Percentiles rank a stretch among this genome's conserved stretches.
Conservation (phyloP, 257 asterid genomes). For the Solanum pennellii region DNA sequence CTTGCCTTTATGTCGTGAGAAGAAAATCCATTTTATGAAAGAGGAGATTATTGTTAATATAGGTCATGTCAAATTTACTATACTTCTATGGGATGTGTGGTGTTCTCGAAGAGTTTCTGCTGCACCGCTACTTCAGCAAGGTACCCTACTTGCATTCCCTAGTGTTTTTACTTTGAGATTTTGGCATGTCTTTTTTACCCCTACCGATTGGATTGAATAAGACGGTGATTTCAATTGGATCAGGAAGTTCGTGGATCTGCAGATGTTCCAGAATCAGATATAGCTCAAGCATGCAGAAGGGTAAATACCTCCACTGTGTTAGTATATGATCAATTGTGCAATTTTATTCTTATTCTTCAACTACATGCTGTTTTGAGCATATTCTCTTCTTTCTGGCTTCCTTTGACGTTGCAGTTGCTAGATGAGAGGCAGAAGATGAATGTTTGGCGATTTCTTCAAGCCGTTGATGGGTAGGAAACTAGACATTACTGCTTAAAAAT, state of each 20-base stretch:
- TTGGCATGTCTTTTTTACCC: background rate
- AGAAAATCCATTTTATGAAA: background rate
- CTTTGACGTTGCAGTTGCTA: slow-evolving; percentile 43
- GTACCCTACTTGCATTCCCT: slow-evolving; percentile 20
- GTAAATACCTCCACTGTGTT: slow-evolving; percentile 31
- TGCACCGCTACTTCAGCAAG: slow-evolving; percentile 80
- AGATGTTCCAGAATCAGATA: slow-evolving; percentile 72
- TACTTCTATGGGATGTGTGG: slow-evolving; percentile 81
- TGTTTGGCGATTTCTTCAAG: slow-evolving; percentile 72
- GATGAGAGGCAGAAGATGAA: slow-evolving; percentile 83
- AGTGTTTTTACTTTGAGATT: background rate
- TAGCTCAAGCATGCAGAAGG: slow-evolving; percentile 91
- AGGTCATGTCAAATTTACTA: slow-evolving; percentile 90
- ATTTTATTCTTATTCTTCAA: background rate
- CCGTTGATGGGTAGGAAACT: slow-evolving; percentile 47
- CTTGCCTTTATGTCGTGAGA: background rate
- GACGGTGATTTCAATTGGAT: slow-evolving; percentile 5
- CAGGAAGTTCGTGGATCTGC: slow-evolving; percentile 76
- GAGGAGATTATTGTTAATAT: slow-evolving; percentile 2
- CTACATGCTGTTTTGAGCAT: background rate
- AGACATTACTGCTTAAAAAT: background rate
- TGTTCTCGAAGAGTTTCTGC: slow-evolving; percentile 68
- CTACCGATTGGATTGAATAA: background rate
- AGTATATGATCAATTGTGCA: background rate
- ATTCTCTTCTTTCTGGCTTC: background rate